Base-by-base conservation (phyloP, 2,329 filamentous ascomycete species). In the Sporothrix luriei region DNA sequence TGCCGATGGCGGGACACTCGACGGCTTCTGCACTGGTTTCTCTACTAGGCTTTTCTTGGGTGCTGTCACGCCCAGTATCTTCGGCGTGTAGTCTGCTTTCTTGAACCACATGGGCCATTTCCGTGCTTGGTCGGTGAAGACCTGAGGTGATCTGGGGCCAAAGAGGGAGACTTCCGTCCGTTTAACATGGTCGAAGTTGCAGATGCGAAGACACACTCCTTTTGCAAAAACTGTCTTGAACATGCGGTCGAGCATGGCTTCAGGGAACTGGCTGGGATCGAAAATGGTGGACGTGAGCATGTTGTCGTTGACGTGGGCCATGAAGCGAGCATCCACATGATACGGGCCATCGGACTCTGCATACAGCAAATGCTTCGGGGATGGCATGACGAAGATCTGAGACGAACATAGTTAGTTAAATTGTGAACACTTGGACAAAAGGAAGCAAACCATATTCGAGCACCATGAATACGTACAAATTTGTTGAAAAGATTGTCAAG, bases 241-340 rank as follows among this genome's bases (percentile, higher is more conserved):
- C 4, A 70, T 33, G 6, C 14, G 2, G 0, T 59, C 52, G 33
- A 74, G 69, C 0, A 49, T 14, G 1, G 51, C 46, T 1, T 69
- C 70, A 0, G 67, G 64, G 49, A 75, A 69, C 33, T 49, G 71
- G 24, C 68, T 48, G 1, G 74, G 74, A 62, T 79, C 77, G 14
- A 78, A 67, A 16, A 79, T 73, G 24, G 76, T 76, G 14, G 76
- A 76, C 0, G 71, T 73, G 2, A 74, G 70, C 43, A 79, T 73
- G 49, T 46, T 66, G 0, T 73, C 74, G 46, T 78, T 74, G 66
- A 78, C 75, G 64, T 76, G 75, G 14, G 74, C 72, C 68, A 76
- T 73, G 68, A 74, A 75, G 4, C 77, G 76, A 5, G 73, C 71
- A 33, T 79, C 77, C 2, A 76, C 75, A 11, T 66, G 33, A 49